These are phyloP conservation scores for Pyrus betulifolia DNA, from an alignment of 306 rosid species.

Conservation along the genomic window DNA sequence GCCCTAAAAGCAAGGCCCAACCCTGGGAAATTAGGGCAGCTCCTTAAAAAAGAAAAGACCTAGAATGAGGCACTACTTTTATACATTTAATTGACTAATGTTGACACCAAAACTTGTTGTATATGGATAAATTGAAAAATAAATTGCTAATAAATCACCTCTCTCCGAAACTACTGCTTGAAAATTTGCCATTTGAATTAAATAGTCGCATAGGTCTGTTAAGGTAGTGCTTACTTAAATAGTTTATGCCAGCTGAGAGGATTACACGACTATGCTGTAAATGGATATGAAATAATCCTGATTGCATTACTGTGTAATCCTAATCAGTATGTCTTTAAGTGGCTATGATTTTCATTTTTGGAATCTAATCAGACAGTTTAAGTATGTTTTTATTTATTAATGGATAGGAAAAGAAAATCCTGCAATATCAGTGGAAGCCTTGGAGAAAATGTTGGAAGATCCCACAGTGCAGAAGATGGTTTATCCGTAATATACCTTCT, in stretches of 20 bases:
- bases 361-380: conserved; percentile 12
- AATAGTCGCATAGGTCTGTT: neutral
- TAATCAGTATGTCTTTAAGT: neutral
- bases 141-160: neutral
- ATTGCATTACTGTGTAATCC: neutral
- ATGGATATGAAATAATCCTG: neutral
- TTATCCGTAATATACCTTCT: conserved; percentile 73
- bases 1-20: neutral
- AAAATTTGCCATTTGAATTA: neutral
- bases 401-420: conserved; percentile 49
- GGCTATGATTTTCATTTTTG: conserved; percentile 2
- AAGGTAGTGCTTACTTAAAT: neutral
- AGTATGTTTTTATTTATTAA: conserved; percentile 17
- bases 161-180: neutral
- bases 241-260: neutral
- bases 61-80: neutral
- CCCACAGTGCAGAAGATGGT: conserved; percentile 98
- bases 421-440: conserved; percentile 75
- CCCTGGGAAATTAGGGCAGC: neutral
- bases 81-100: neutral
- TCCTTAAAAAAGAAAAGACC: neutral
- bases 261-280: neutral
- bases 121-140: neutral
- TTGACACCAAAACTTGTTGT: neutral
- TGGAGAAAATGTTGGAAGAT: conserved; percentile 99